Base-by-base conservation (phyloP, 495 filamentous ascomycete genomes). In the Penicillium nucicola region DNA sequence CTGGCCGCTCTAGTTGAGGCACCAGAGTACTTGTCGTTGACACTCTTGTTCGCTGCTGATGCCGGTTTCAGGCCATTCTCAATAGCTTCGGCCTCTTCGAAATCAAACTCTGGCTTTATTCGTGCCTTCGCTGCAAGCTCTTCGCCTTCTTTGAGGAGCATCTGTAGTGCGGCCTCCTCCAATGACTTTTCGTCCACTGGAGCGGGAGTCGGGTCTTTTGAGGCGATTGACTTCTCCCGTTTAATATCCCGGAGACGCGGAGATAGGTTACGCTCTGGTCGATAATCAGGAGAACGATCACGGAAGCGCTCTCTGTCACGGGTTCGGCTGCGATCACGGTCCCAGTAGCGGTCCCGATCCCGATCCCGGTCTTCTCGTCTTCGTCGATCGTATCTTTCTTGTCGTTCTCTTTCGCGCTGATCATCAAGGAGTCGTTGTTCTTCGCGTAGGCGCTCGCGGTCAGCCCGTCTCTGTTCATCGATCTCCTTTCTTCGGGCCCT, bases 131-230 rank as follows among this genome's bases (percentile, higher is more conserved):
- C 82, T 12, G 81, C 80, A 35, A 80, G 69, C 44, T 83, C 77
- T 53, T 84, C 75, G 40, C 82, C 78, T 64, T 87, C 84, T 56
- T 76, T 77, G 19, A 84, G 52, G 3, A 85, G 70, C 33, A 75
- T 55, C 48, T 81, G 67, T 30, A 85, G 60, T 15, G 82, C 82
- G 11, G 72, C 63, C 50, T 81, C 79, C 49, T 84, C 81, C 31
- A 84, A 60, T 13, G 75, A 75, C 58, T 82, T 80, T 40, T 83
- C 80, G 45, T 82, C 77, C 14, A 80, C 74, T 33, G 66, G 62
- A 45, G 59, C 69, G 42, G 76, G 60, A 14, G 72, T 70, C 32
- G 76, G 56, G 39, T 74, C 71, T 41, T 71, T 72, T 2, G 71
- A 64, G 7, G 65, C 58, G 12, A 64, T 51, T 8, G 70, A 69